Evolutionary conservation across 75 land plant genomes (phyloP).

Genomic region (Selaginella tamariscina): DNA sequence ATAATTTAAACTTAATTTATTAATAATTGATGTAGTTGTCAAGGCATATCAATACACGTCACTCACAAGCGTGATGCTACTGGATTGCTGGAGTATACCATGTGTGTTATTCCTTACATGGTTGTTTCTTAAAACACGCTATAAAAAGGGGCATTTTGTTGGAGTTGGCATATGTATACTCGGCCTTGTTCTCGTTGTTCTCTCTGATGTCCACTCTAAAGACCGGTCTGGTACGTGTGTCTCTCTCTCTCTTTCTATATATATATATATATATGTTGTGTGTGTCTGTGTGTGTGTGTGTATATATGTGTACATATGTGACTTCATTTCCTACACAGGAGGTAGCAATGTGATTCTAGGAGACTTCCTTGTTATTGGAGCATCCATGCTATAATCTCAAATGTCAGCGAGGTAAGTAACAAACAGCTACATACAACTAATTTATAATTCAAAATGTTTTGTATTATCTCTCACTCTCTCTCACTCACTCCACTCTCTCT

Average conservation of each 20-base stretch:
- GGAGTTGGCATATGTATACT: constrained; percentile 69
- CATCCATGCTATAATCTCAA: constrained; percentile 63
- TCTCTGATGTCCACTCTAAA: constrained; percentile 81
- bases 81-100: constrained; percentile 96
- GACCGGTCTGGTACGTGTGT: constrained; percentile 49
- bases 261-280: background rate
- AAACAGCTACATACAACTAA: background rate
- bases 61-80: constrained; percentile 90
- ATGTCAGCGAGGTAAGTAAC: constrained; percentile 70
- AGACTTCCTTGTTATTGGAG: constrained; percentile 67
- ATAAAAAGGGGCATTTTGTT: constrained; percentile 44
- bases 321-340: constrained; percentile 20
- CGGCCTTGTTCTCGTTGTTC: constrained; percentile 71
- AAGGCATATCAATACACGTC: constrained; percentile 97
- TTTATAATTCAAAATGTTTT: background rate
- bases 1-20: background rate
- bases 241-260: background rate
- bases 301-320: background rate
- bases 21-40: constrained; percentile 68
- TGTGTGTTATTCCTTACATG: constrained; percentile 75
- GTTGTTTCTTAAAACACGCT: constrained; percentile 72
- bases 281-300: background rate
- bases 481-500: no score
- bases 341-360: constrained; percentile 76
- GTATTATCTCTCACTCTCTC: constrained; percentile 20